Base-by-base conservation (phyloP, 305 asterid genomes). In the Fraxinus velutina region DNA sequence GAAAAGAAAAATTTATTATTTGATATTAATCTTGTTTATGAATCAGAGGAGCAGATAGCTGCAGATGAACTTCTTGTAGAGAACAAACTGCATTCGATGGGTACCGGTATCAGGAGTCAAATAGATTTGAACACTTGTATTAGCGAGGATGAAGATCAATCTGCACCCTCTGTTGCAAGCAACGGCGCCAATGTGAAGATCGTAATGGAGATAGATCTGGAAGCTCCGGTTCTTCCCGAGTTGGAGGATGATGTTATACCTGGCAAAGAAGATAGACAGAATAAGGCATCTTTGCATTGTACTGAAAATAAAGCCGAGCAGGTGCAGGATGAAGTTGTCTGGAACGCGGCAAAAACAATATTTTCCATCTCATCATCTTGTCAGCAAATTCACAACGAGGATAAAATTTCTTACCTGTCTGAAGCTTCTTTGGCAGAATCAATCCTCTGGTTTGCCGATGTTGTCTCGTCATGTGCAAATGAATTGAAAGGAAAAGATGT, bases 21-120 rank as follows among this genome's bases (percentile, higher is more conserved):
- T 29, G 99, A 95, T 86, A 93, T 95, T 71, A 95, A 95, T 68
- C 76, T 93, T 70, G 95, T 91, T 85, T 92, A 87, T 84, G 94
- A 91, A 39, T 85, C 92, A 0, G 92, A 87, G 66, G 93, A 94
- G 77, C 85, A 86, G 79, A 79, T 75, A 44, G 87, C 55, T 74
- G 87, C 68, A 10, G 94, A 84, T 77, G 89, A 81, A 42, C 70
- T 50, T 73, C 73, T 50, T 33, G 73, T 78, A 44, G 92, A 83
- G 84, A 80, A 85, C 73, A 87, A 73, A 71, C 70, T 75, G 44
- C 87, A 47, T 30, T 66, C 80, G 1, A 86, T 84, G 57, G 76
- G 82, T 60, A 44, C 86, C n/a, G 77, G 72, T 78, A 29, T 78
- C 13, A 88, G 83, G 85, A 88, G 87, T 82, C 86, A 24, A 80